These are phyloP conservation scores for Tolypocladium cylindrosporum DNA, from an alignment of 2,329 filamentous ascomycete genomes.

Conservation along the genomic window DNA sequence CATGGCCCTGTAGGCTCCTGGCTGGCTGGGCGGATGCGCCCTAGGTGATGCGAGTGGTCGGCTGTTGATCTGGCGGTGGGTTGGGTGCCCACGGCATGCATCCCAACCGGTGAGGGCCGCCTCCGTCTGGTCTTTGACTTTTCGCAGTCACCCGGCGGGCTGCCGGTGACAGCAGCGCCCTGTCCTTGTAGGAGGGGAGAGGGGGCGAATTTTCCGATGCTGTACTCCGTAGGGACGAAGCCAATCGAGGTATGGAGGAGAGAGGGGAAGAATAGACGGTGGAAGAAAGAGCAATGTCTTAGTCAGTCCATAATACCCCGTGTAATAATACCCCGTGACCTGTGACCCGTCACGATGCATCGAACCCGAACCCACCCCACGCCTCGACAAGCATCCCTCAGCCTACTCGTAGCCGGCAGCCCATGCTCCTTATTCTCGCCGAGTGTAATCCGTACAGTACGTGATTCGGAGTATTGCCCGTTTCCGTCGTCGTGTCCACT, in stretches of 20 bases:
- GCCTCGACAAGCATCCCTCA: not conserved
- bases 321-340: not conserved
- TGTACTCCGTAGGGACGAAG: not conserved
- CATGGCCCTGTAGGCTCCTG: too few relatives aligned
- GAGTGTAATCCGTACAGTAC: not conserved
- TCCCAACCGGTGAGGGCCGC: not conserved
- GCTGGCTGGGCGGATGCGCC: too few relatives aligned
- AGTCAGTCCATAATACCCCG: not conserved
- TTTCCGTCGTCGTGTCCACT: not conserved
- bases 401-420: not conserved
- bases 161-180: not conserved
- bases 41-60: not conserved
- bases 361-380: not conserved
- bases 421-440: not conserved
- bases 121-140: not conserved
- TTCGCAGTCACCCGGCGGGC: not conserved
- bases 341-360: not conserved
- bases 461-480: not conserved
- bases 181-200: not conserved
- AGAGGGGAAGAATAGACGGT: too few relatives aligned
- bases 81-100: not conserved
- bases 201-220: not conserved
- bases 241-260: too few relatives aligned
- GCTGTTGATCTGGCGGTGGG: not conserved
- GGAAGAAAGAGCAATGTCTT: not conserved